Conservation (phyloP, 345 rosid genomes). For the Rhizophora mangle region DNA sequence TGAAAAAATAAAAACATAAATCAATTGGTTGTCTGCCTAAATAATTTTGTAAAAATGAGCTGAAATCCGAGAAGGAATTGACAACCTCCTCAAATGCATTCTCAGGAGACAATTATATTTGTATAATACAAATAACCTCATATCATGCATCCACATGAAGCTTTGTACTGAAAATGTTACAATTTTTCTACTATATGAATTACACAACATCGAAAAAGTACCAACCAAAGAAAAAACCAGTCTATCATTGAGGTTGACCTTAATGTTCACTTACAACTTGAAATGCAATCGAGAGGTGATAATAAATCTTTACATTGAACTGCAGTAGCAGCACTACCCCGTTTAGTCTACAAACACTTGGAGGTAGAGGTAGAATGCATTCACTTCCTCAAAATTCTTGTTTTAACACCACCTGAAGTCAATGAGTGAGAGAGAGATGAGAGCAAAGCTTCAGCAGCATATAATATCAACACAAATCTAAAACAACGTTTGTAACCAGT, state of each 20-base stretch:
- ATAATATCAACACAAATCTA: conserved; percentile 4
- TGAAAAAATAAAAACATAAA: too few species aligned
- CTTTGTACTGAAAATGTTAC: conserved; percentile 2
- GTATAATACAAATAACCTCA: neutral
- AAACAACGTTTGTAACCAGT: neutral
- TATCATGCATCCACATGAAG: conserved; percentile 13
- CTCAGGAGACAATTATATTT: too few species aligned
- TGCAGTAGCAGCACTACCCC: conserved; percentile 3
- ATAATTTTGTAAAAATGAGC: neutral
- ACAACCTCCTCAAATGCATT: too few species aligned
- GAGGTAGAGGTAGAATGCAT: conserved; percentile 10
- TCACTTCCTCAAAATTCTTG: conserved; percentile 63
- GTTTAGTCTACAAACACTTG: conserved; percentile 23
- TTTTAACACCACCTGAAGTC: conserved; percentile 74
- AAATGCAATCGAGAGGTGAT: conserved; percentile 15
- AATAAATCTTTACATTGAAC: conserved; percentile 26
- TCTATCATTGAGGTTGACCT: conserved; percentile 7
- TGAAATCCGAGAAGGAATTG: neutral
- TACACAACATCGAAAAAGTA: neutral
- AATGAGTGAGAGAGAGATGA: neutral
- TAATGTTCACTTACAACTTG: neutral
- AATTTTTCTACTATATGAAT: conserved; percentile 3
- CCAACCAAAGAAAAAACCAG: neutral
- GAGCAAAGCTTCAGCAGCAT: conserved; percentile 19
- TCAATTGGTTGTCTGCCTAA: too few species aligned